These are phyloP conservation scores for Wickerhamomyces bisporus DNA, from an alignment of 805 yeast species.

Conservation along the genomic window DNA sequence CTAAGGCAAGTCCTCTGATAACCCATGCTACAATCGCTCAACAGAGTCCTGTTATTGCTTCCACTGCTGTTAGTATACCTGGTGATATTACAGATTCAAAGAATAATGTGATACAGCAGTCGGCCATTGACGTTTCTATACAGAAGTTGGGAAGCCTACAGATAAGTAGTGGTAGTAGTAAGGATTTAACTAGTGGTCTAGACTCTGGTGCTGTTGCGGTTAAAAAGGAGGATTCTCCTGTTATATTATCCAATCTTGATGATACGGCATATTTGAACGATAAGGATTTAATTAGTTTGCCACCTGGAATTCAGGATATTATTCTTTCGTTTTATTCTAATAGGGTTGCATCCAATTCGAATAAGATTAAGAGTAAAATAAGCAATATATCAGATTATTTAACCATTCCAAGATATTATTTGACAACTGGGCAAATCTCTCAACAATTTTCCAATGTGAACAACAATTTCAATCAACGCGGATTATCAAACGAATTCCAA, in stretches of 20 bases:
- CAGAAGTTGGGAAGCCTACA: background rate
- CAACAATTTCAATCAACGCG: constrained; percentile 3
- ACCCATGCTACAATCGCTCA: background rate
- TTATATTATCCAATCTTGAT: constrained; percentile 12
- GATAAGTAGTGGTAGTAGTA: background rate
- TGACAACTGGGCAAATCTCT: background rate
- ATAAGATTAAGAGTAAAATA: constrained; percentile 1
- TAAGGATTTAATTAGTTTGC: constrained; percentile 14
- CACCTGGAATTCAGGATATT: constrained; percentile 30
- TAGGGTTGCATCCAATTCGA: constrained; percentile 3
- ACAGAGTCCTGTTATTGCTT: no score
- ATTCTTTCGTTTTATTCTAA: constrained; percentile 22
- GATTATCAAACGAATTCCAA: constrained; percentile 9
- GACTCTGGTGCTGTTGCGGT: constrained; percentile 6
- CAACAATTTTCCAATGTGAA: background rate
- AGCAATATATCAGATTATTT: constrained; percentile 6
- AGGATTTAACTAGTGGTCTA: no score
- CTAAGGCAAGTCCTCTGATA: constrained; percentile 4
- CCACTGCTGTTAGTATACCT: background rate
- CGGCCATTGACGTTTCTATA: background rate
- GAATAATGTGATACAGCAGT: constrained; percentile 1
- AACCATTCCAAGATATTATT: constrained; percentile 7
- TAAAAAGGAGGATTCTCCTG: background rate
- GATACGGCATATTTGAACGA: constrained; percentile 17
- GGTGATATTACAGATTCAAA: background rate